phyloP scores from a whole-genome alignment of 1,139 yeast species.

The Geotrichum aggregatum region DNA sequence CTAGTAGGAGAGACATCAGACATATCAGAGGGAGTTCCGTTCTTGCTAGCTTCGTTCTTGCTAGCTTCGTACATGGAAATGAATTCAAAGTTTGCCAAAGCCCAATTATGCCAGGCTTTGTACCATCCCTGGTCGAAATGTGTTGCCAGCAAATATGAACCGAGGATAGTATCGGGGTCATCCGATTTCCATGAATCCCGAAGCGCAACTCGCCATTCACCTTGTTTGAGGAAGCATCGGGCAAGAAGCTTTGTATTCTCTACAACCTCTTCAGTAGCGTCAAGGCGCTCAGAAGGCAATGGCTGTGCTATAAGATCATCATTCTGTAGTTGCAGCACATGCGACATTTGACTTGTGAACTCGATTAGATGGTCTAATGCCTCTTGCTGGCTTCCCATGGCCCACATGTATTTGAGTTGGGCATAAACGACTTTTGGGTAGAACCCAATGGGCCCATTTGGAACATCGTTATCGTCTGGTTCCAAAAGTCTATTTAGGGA shows the following conservation, averaged over 20 bases:
- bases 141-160: conserved; percentile 88
- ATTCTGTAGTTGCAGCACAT: conserved; percentile 50
- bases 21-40: conserved; percentile 32
- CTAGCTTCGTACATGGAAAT: conserved; percentile 53
- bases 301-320: conserved; percentile 82
- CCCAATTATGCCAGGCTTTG: conserved; percentile 99
- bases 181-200: conserved; percentile 74
- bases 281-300: conserved; percentile 69
- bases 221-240: conserved; percentile 92
- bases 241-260: conserved; percentile 83
- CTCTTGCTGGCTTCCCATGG: conserved; percentile 81
- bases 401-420: conserved; percentile 95
- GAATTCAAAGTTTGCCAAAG: conserved; percentile 92
- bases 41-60: conserved; percentile 18
- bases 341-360: conserved; percentile 86
- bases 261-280: conserved; percentile 68
- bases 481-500: conserved; percentile 74
- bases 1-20: conserved; percentile 41
- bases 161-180: conserved; percentile 72
- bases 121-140: conserved; percentile 93
- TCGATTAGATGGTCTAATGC: conserved; percentile 83
- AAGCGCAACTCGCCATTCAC: conserved; percentile 93
- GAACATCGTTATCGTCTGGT: conserved; percentile 54
- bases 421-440: conserved; percentile 93
- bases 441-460: conserved; percentile 35